A percentile compares a stretch with the other conserved stretches of the same genome.
These are phyloP conservation scores for Tetrahymena malaccensis DNA, from an alignment of 73 alveolate species.

Conservation along the genomic window DNA sequence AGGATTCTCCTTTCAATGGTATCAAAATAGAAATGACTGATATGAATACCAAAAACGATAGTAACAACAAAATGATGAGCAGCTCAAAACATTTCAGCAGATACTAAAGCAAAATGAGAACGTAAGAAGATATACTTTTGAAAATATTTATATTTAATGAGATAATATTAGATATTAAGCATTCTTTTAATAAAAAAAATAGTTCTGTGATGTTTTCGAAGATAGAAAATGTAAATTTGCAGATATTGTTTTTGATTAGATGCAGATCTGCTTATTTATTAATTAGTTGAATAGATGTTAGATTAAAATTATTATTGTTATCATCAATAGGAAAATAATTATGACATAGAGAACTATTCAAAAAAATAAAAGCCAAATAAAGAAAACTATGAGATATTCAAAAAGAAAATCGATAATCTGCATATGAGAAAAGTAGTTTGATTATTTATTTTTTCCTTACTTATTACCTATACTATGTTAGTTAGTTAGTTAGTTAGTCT, in stretches of 20 bases:
- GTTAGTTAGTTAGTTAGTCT: too few relatives aligned
- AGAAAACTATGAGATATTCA: background rate
- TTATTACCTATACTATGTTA: too few relatives aligned
- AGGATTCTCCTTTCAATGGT: background rate
- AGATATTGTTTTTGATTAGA: background rate
- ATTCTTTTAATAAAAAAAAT: background rate
- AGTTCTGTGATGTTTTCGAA: background rate
- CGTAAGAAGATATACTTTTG: background rate
- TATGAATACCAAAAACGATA: background rate
- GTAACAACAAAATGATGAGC: background rate
- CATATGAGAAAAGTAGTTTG: background rate
- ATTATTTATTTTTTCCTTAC: too few relatives aligned
- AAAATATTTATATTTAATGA: background rate
- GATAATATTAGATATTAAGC: background rate
- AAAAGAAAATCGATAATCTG: background rate
- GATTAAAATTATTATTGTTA: background rate
- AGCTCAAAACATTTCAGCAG: background rate
- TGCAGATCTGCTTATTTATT: background rate
- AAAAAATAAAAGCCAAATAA: background rate
- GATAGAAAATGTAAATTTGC: background rate
- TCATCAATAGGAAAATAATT: background rate
- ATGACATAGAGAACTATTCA: background rate
- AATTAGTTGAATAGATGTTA: background rate
- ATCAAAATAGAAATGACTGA: background rate
- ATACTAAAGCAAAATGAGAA: background rate